Conservation (phyloP, 1,284 basidiomycete genomes). For the Ceratorhiza oryzae-sativae region DNA sequence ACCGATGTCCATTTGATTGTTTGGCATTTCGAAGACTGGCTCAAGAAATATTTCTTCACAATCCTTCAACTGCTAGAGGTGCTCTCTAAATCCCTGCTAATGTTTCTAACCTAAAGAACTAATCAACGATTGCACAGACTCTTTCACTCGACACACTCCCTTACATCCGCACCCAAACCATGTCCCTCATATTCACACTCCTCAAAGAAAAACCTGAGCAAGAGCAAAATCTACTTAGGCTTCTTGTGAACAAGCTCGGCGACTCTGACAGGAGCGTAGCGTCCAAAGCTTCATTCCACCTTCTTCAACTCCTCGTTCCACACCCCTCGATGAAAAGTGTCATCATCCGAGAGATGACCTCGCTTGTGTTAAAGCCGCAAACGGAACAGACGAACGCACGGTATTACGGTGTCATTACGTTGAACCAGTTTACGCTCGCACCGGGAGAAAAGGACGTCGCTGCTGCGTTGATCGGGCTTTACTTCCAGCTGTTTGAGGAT, state of each 20-base stretch:
- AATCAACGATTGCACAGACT: slow-evolving; percentile 56
- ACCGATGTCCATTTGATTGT: slow-evolving; percentile 79
- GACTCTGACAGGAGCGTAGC: slow-evolving; percentile 90
- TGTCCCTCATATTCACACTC: slow-evolving; percentile 74
- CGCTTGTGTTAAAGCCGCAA: slow-evolving; percentile 64
- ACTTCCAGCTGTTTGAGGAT: slow-evolving; percentile 95
- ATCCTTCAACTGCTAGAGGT: slow-evolving; percentile 92
- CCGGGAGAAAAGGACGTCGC: slow-evolving; percentile 78
- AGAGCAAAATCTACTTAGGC: slow-evolving; percentile 91
- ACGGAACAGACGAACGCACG: slow-evolving; percentile 65
- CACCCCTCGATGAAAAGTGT: slow-evolving; percentile 96
- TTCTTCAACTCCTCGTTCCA: slow-evolving; percentile 87
- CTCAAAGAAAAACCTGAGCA: slow-evolving; percentile 94
- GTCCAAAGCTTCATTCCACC: slow-evolving; percentile 87
- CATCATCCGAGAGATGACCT: slow-evolving; percentile 85
- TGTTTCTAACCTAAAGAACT: not conserved
- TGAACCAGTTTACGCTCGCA: slow-evolving; percentile 91
- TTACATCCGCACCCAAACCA: slow-evolving; percentile 85
- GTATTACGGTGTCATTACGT: slow-evolving; percentile 92
- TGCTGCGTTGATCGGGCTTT: slow-evolving; percentile 85
- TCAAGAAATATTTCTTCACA: slow-evolving; percentile 97
- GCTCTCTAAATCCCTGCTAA: slow-evolving; percentile 20
- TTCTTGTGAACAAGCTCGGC: slow-evolving; percentile 95
- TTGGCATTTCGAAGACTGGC: slow-evolving; percentile 96
- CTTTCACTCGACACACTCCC: slow-evolving; percentile 87